Evolutionary conservation across 148 eudicot genomes (phyloP).

Genomic region (Cornus kousa): DNA sequence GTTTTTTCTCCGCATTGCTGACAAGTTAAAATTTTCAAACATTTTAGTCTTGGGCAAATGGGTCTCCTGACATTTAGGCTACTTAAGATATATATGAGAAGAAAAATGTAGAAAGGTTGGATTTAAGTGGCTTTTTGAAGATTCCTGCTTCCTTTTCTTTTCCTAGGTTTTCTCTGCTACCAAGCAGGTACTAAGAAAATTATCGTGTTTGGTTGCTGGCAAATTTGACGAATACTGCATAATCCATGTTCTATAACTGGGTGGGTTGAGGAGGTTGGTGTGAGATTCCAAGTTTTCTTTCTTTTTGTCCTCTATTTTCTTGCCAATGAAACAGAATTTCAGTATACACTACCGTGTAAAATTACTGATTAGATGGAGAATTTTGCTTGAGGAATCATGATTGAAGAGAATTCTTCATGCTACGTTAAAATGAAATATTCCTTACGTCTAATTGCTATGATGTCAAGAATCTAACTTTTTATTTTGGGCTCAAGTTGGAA

Average conservation of each 20-base stretch:
- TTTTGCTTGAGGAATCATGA: background rate
- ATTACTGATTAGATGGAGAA: background rate
- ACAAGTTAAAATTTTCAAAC: background rate
- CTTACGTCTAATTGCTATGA: background rate
- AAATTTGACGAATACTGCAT: background rate
- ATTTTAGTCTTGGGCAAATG: background rate
- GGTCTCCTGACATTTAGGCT: background rate
- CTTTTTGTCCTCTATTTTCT: background rate
- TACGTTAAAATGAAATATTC: no score
- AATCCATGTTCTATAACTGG: background rate
- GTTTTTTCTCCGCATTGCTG: conserved; percentile 13
- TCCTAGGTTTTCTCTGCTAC: background rate
- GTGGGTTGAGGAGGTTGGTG: background rate
- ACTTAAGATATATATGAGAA: background rate
- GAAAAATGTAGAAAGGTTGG: background rate
- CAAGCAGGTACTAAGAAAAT: background rate
- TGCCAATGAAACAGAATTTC: background rate
- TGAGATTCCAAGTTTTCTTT: background rate
- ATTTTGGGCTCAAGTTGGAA: background rate
- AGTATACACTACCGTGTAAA: background rate
- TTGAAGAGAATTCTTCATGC: background rate
- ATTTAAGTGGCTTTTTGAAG: background rate
- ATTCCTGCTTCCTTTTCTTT: background rate
- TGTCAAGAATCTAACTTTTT: background rate
- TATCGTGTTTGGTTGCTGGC: background rate